Evolutionary conservation across 2,329 filamentous ascomycete species (phyloP).

Genomic region (Fusarium robinianum): DNA sequence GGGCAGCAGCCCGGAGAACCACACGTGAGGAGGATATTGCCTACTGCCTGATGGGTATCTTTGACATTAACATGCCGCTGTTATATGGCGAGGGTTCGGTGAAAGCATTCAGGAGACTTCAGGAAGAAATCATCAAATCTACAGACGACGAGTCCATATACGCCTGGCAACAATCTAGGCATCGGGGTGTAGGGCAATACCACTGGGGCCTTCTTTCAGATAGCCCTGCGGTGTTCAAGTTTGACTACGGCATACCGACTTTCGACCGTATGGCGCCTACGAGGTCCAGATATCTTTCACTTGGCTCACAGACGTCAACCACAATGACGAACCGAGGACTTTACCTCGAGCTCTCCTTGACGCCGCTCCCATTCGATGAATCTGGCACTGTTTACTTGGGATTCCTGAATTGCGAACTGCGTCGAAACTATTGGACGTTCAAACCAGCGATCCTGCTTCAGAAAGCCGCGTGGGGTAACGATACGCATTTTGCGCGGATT

Average conservation of each 20-base stretch:
- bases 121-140: constrained; percentile 39
- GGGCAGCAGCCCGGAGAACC: constrained; percentile 38
- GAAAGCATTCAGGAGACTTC: constrained; percentile 37
- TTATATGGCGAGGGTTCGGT: constrained; percentile 40
- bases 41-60: constrained; percentile 42
- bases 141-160: constrained; percentile 39
- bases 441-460: constrained; percentile 38
- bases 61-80: constrained; percentile 42
- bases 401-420: constrained; percentile 38
- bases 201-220: constrained; percentile 37
- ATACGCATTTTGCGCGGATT: constrained; percentile 36
- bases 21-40: constrained; percentile 39
- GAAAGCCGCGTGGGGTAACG: constrained; percentile 36
- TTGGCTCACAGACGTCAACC: constrained; percentile 27
- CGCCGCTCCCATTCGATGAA: constrained; percentile 34
- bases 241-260: constrained; percentile 22
- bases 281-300: constrained; percentile 33
- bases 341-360: constrained; percentile 34
- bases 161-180: constrained; percentile 32
- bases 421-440: constrained; percentile 29
- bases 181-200: constrained; percentile 18
- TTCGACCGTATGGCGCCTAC: constrained; percentile 24
- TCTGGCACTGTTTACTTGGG: constrained; percentile 37
- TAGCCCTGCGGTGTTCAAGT: constrained; percentile 34
- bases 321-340: constrained; percentile 34